These are phyloP conservation scores for Microsporum audouinii DNA, from an alignment of 2,329 filamentous ascomycete species.

Conservation along the genomic window DNA sequence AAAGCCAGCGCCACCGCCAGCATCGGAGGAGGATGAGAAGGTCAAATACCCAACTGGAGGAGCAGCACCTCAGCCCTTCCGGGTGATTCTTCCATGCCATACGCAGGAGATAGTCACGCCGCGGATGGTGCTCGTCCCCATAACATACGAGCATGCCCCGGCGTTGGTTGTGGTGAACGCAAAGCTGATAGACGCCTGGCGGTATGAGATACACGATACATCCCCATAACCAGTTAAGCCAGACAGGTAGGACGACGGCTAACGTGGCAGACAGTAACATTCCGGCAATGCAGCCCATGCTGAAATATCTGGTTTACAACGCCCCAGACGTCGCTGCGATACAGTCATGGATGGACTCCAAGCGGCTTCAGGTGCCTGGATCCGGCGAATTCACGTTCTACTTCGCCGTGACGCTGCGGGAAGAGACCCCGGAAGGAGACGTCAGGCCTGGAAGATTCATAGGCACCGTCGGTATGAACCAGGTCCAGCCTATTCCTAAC, in stretches of 20 bases:
- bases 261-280: background rate
- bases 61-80: slow-evolving; percentile 8
- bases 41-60: slow-evolving; percentile 8
- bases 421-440: slow-evolving; percentile 3
- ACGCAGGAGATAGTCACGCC: slow-evolving; percentile 7
- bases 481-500: slow-evolving; percentile 10
- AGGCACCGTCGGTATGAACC: slow-evolving; percentile 11
- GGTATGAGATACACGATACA: background rate
- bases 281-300: background rate
- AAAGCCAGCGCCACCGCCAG: background rate
- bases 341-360: background rate
- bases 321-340: slow-evolving; percentile 6
- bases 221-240: background rate
- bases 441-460: slow-evolving; percentile 6
- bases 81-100: slow-evolving; percentile 5
- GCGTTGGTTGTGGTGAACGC: background rate
- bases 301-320: slow-evolving; percentile 8
- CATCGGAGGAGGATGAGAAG: slow-evolving; percentile 6
- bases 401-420: slow-evolving; percentile 7
- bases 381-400: slow-evolving; percentile 1
- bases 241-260: background rate
- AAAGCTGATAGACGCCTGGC: background rate
- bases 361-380: background rate
- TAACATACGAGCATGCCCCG: background rate
- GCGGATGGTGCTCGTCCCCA: slow-evolving; percentile 6